These are phyloP conservation scores for Amorphotheca resinae DNA, from an alignment of 495 filamentous ascomycete species.

Conservation along the genomic window DNA sequence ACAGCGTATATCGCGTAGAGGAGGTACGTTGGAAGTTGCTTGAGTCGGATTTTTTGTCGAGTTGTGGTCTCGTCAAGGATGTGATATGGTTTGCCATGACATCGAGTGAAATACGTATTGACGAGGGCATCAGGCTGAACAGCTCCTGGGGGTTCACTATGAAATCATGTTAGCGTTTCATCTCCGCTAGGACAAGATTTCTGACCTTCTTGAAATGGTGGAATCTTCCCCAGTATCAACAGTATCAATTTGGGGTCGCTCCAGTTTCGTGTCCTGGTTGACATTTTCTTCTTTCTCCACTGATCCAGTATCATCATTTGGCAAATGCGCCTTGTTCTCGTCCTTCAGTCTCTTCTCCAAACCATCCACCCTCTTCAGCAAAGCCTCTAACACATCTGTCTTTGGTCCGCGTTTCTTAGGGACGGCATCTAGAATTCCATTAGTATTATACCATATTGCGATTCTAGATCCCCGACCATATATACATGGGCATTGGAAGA, in stretches of 20 bases:
- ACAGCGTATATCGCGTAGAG: slow-evolving; percentile 64
- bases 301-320: slow-evolving; percentile 31
- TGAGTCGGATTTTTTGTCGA: slow-evolving; percentile 52
- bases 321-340: slow-evolving; percentile 39
- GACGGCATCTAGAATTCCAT: slow-evolving; percentile 52
- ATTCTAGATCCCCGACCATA: slow-evolving; percentile 48
- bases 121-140: slow-evolving; percentile 46
- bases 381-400: slow-evolving; percentile 74
- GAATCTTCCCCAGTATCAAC: too few species aligned
- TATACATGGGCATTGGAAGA: slow-evolving; percentile 78
- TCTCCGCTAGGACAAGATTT: neutral
- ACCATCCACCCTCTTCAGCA: slow-evolving; percentile 72
- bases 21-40: slow-evolving; percentile 50
- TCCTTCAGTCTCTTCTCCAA: slow-evolving; percentile 63
- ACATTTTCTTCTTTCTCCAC: slow-evolving; percentile 22
- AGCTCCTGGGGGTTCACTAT: slow-evolving; percentile 27
- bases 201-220: neutral
- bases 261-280: slow-evolving; percentile 13
- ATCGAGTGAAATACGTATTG: slow-evolving; percentile 61
- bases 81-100: slow-evolving; percentile 68
- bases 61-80: slow-evolving; percentile 62
- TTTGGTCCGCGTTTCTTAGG: slow-evolving; percentile 84
- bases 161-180: slow-evolving; percentile 1
- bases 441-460: neutral
- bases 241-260: slow-evolving; percentile 13